phyloP scores from a whole-genome alignment of 495 filamentous ascomycete genomes.

The Chaetomidium leptoderma region DNA sequence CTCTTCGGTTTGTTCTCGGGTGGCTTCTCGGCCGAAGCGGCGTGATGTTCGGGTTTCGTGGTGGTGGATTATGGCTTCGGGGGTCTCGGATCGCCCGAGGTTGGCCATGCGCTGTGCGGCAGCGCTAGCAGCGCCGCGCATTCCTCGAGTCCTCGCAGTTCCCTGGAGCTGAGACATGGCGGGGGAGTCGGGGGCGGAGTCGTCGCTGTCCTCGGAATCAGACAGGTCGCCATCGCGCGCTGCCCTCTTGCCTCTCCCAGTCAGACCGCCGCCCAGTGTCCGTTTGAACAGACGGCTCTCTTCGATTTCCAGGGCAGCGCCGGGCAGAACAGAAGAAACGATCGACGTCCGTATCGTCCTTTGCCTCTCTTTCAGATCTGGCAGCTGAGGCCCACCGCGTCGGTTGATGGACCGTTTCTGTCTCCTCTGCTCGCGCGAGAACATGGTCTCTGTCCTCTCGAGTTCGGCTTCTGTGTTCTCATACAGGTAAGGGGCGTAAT shows the following conservation, averaged over 20 bases:
- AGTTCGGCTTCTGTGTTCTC: conserved; percentile 88
- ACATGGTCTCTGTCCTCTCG: conserved; percentile 84
- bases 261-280: conserved; percentile 48
- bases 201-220: conserved; percentile 82
- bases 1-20: conserved; percentile 69
- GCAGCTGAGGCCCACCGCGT: conserved; percentile 87
- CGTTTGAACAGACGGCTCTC: conserved; percentile 82
- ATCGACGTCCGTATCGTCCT: conserved; percentile 85
- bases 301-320: conserved; percentile 72
- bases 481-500: conserved; percentile 88
- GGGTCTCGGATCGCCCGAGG: conserved; percentile 81
- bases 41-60: conserved; percentile 66
- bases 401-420: conserved; percentile 94
- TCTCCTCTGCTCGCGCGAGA: conserved; percentile 85
- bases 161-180: conserved; percentile 70
- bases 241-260: conserved; percentile 48
- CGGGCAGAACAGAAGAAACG: conserved; percentile 86
- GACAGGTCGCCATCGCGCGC: conserved; percentile 72
- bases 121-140: conserved; percentile 78
- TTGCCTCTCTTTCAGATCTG: conserved; percentile 91
- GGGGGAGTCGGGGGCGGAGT: conserved; percentile 81
- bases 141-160: conserved; percentile 79
- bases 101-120: conserved; percentile 72
- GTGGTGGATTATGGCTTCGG: conserved; percentile 68
- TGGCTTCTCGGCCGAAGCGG: conserved; percentile 51